Percentiles rank a stretch among this genome's conserved stretches.
Conservation (phyloP, 306 rosid species). For the Prunus armeniaca region DNA sequence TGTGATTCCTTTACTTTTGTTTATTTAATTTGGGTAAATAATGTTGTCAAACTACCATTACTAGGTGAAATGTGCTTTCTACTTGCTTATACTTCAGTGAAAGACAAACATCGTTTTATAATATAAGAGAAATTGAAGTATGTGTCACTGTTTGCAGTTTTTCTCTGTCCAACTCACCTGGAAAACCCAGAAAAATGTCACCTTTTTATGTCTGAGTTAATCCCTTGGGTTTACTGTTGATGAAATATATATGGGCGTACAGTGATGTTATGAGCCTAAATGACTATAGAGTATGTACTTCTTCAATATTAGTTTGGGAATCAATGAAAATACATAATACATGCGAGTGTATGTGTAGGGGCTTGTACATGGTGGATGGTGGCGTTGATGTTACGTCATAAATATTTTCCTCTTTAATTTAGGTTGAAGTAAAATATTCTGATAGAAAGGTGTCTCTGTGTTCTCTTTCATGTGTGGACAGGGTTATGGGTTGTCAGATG, state of each 20-base stretch:
- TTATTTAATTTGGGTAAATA: not conserved
- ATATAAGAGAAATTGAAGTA: not conserved
- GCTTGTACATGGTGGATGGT: not conserved
- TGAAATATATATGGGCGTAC: not conserved
- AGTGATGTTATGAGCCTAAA: not conserved
- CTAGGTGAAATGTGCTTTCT: not conserved
- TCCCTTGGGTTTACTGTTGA: not conserved
- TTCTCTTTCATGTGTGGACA: conserved; percentile 37
- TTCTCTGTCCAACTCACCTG: not conserved
- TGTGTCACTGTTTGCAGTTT: not conserved
- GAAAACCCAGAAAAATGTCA: not conserved
- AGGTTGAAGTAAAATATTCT: conserved; percentile 11
- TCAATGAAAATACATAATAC: not conserved
- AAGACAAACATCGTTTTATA: not conserved
- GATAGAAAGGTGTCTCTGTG: conserved; percentile 12
- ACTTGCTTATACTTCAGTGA: not conserved
- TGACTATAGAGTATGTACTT: not conserved
- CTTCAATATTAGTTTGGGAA: not conserved
- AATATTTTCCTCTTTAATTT: not conserved
- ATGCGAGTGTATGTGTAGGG: not conserved
- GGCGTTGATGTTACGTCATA: not conserved
- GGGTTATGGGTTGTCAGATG: conserved; percentile 41
- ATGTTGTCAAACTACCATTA: not conserved
- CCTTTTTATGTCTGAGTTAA: not conserved
- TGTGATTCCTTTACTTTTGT: not conserved